Evolutionary conservation across 2,329 filamentous ascomycete genomes (phyloP), one percentile per base, ranked within the genome.

Genomic region (Aspergillus neotritici): DNA sequence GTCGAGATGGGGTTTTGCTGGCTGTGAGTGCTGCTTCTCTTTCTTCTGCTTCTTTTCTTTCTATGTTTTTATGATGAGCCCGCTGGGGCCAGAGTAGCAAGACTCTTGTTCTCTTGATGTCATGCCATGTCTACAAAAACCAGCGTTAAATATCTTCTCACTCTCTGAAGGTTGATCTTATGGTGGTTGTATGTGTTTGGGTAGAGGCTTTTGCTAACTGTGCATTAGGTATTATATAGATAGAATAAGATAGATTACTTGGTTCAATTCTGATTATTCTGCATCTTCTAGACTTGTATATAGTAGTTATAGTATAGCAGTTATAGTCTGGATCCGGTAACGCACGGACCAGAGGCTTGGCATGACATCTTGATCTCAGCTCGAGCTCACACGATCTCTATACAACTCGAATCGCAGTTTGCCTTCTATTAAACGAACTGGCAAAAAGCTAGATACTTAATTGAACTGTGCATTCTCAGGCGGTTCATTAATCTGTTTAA

Each of bases 141-240:
- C 80, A 81, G 80, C 78, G 71, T 71, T 70, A 72, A 42, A 66
- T 70, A 82, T 83, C 80, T 83, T 83, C 80, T 83, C 80, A 75
- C 61, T 71, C 64, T 80, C 76, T 80, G 78, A 80, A 62, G 51
- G 42, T 39, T 47, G 47, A 32, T 36, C 12, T 31, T 12, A n/a
- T 11, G 34, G 25, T 37, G 37, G 15, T n/a, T n/a, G 32, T 10
- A 13, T 37, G n/a, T 32, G 32, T 36, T 31, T 43, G n/a, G 3
- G 14, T 4, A 12, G 4, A 16, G 9, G 14, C 13, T 21, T 13
- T 17, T 32, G 14, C 31, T 30, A 17, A 41, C 25, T 34, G 32
- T 21, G 10, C 5, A 38, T 39, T 29, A 33, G 12, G 36, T 31
- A 34, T 46, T 46, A 34, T 45, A 37, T 29, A 34, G 14, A 9